These are phyloP conservation scores for Exophiala alcalophila DNA, from an alignment of 2,329 filamentous ascomycete species.

Conservation along the genomic window DNA sequence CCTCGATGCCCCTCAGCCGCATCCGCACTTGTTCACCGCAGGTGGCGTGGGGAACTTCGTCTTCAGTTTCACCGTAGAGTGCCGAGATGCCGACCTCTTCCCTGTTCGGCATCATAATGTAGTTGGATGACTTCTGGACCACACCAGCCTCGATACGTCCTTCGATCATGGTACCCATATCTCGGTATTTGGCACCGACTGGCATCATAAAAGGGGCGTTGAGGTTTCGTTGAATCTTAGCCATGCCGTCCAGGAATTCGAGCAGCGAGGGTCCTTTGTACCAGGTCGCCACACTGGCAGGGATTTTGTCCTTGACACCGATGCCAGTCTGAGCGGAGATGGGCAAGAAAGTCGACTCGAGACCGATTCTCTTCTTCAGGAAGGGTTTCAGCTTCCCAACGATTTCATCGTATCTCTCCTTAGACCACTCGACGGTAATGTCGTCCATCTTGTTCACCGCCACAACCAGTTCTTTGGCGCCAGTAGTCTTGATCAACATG, in stretches of 20 bases:
- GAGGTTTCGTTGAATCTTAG: slow-evolving; percentile 87
- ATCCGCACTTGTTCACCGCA: slow-evolving; percentile 94
- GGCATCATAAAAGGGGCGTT: slow-evolving; percentile 99
- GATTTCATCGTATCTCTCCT: slow-evolving; percentile 90
- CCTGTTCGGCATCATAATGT: slow-evolving; percentile 95
- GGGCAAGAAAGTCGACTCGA: slow-evolving; percentile 93
- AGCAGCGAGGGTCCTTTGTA: slow-evolving; percentile 86
- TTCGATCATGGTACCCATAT: slow-evolving; percentile 96
- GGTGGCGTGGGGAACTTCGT: slow-evolving; percentile 76
- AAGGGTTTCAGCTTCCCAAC: slow-evolving; percentile 82
- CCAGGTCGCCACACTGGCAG: slow-evolving; percentile 74
- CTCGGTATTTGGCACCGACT: slow-evolving; percentile 90
- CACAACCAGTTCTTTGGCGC: slow-evolving; percentile 93
- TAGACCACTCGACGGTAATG: slow-evolving; percentile 90
- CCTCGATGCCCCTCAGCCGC: slow-evolving; percentile 89
- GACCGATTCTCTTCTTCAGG: slow-evolving; percentile 64
- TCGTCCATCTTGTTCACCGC: slow-evolving; percentile 99
- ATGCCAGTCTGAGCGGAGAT: slow-evolving; percentile 83
- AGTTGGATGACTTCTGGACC: slow-evolving; percentile 79
- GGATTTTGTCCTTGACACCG: slow-evolving; percentile 85
- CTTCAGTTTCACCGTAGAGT: slow-evolving; percentile 92
- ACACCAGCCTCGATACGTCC: slow-evolving; percentile 96
- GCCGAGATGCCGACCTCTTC: slow-evolving; percentile 76
- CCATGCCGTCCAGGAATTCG: slow-evolving; percentile 93
- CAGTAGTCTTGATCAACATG: slow-evolving; percentile 95